Conservation (phyloP, 495 filamentous ascomycete genomes). For the Acidomyces sp. region DNA sequence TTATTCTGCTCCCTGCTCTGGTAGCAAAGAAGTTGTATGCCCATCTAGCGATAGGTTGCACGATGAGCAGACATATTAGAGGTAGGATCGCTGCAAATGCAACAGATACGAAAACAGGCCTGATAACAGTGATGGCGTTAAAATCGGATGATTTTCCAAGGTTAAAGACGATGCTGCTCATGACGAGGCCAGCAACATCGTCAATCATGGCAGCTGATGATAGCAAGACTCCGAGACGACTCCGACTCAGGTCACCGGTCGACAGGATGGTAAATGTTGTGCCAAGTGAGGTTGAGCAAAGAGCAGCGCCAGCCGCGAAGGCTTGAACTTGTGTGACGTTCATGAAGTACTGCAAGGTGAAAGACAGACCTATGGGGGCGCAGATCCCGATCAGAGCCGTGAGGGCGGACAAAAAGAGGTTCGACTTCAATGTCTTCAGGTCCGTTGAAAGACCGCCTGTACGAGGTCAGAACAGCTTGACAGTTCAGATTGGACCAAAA, state of each 20-base stretch:
- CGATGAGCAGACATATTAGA: slow-evolving; percentile 33
- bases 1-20: not conserved
- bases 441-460: slow-evolving; percentile 55
- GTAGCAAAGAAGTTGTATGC: not conserved
- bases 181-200: slow-evolving; percentile 68
- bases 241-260: slow-evolving; percentile 41
- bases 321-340: slow-evolving; percentile 42
- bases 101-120: slow-evolving; percentile 46
- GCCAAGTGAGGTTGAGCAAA: slow-evolving; percentile 64
- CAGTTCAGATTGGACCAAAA: not conserved
- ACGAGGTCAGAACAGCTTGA: too few species aligned
- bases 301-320: slow-evolving; percentile 64
- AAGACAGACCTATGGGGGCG: slow-evolving; percentile 55
- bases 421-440: slow-evolving; percentile 42
- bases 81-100: slow-evolving; percentile 40
- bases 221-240: slow-evolving; percentile 56
- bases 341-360: slow-evolving; percentile 37
- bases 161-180: slow-evolving; percentile 54
- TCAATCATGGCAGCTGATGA: slow-evolving; percentile 68
- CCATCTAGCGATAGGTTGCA: slow-evolving; percentile 29
- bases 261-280: slow-evolving; percentile 65
- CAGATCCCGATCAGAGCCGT: slow-evolving; percentile 54
- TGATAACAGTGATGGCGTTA: slow-evolving; percentile 35
- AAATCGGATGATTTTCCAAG: slow-evolving; percentile 32
- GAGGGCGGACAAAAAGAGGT: slow-evolving; percentile 43